phyloP scores from a whole-genome alignment of 1,284 basidiomycete species.

The Vanrija sp. region DNA sequence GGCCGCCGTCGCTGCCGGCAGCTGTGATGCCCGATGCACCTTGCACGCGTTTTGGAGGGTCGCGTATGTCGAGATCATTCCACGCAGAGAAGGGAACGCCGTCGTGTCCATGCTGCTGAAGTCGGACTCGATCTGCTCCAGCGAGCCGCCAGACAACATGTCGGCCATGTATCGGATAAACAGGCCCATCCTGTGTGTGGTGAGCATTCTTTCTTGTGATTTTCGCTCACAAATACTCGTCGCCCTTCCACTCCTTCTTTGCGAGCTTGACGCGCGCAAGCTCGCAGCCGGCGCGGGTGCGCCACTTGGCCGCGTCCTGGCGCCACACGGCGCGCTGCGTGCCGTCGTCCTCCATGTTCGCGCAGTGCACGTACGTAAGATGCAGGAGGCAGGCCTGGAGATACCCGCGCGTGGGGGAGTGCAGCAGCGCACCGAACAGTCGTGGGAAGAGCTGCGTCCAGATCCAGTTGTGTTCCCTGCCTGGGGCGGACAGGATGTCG shows the following conservation, averaged over 20 bases:
- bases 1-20: too few relatives aligned
- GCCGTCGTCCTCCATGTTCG: slow-evolving; percentile 16
- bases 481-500: slow-evolving; percentile 14
- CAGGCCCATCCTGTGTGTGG: slow-evolving; percentile 13
- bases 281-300: slow-evolving; percentile 5
- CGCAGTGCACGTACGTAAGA: slow-evolving; percentile 17
- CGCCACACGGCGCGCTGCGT: slow-evolving; percentile 3
- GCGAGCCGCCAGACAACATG: slow-evolving; percentile 2
- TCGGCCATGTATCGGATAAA: slow-evolving; percentile 24
- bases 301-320: slow-evolving; percentile 2
- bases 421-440: slow-evolving; percentile 6
- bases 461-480: slow-evolving; percentile 22
- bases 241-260: slow-evolving; percentile 13
- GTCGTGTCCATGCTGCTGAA: slow-evolving; percentile 6
- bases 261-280: slow-evolving; percentile 11
- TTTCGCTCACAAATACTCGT: slow-evolving; percentile 15
- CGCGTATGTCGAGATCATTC: slow-evolving; percentile 11
- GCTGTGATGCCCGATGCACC: too few relatives aligned
- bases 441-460: slow-evolving; percentile 20
- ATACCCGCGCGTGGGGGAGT: background rate
- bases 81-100: slow-evolving; percentile 10
- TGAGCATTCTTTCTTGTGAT: background rate
- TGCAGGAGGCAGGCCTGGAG: slow-evolving; percentile 16
- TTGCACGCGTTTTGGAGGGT: background rate
- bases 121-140: slow-evolving; percentile 7